phyloP scores from a whole-genome alignment of 2,329 filamentous ascomycete genomes.

The Colletotrichum scovillei region DNA sequence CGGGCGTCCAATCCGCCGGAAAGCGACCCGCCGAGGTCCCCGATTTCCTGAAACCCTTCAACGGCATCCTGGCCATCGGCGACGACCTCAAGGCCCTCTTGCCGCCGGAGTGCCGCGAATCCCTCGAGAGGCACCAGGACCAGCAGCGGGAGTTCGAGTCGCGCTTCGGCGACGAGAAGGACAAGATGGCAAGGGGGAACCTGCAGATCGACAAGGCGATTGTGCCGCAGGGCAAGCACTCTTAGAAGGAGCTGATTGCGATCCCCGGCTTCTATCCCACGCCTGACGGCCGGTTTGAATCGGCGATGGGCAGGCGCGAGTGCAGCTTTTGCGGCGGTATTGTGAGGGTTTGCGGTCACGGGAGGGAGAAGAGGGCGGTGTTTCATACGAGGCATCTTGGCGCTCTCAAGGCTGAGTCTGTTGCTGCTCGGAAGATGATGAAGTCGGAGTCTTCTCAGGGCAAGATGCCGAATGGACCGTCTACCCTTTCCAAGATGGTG shows the following conservation, averaged over 20 bases:
- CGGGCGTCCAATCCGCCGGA: slow-evolving; percentile 56
- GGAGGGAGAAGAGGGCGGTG: not conserved
- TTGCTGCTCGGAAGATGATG: not conserved
- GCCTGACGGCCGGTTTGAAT: not conserved
- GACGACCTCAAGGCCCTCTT: slow-evolving; percentile 75
- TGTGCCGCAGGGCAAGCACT: slow-evolving; percentile 56
- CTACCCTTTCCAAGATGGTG: not conserved
- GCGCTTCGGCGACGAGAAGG: slow-evolving; percentile 77
- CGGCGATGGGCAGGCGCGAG: not conserved
- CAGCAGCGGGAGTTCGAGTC: slow-evolving; percentile 79
- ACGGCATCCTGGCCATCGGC: slow-evolving; percentile 72
- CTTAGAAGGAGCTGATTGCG: slow-evolving; percentile 12
- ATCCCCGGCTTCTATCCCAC: not conserved
- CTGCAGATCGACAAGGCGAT: slow-evolving; percentile 74
- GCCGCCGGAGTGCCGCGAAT: slow-evolving; percentile 75
- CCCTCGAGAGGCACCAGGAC: slow-evolving; percentile 75
- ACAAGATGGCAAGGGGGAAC: slow-evolving; percentile 62
- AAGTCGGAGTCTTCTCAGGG: not conserved
- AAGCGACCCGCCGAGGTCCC: slow-evolving; percentile 48
- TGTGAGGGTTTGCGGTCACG: not conserved
- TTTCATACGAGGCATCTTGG: not conserved
- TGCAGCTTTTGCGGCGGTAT: slow-evolving; percentile 14
- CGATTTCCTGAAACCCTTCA: slow-evolving; percentile 63
- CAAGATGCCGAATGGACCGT: not conserved
- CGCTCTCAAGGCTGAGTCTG: not conserved